Evolutionary conservation across 805 yeast species (phyloP).

Genomic region (Metschnikowia hibisci): DNA sequence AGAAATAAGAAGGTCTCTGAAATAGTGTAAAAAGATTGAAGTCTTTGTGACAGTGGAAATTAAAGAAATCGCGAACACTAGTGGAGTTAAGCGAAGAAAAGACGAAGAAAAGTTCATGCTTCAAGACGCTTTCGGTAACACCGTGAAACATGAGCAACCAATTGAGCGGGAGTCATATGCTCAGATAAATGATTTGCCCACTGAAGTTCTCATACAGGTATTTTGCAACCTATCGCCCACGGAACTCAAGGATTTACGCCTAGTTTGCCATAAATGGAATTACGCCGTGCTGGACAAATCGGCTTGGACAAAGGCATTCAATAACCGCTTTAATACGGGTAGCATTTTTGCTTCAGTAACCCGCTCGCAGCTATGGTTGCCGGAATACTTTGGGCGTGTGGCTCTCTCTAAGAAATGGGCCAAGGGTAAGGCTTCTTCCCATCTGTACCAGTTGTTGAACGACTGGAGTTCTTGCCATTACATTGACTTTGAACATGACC

Average conservation of each 20-base stretch:
- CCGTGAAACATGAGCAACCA: slow-evolving; percentile 7
- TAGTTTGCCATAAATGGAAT: slow-evolving; percentile 50
- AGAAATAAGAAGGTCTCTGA: too few species aligned
- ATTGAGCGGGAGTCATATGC: neutral
- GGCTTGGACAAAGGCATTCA: slow-evolving; percentile 48
- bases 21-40: too few species aligned
- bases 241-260: slow-evolving; percentile 36
- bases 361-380: slow-evolving; percentile 43
- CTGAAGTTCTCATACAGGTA: slow-evolving; percentile 43
- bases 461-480: slow-evolving; percentile 25
- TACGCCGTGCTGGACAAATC: slow-evolving; percentile 39
- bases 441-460: slow-evolving; percentile 28
- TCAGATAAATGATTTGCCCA: slow-evolving; percentile 39
- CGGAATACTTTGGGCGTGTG: slow-evolving; percentile 43
- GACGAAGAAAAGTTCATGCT: slow-evolving; percentile 4
- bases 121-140: slow-evolving; percentile 24
- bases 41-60: too few species aligned
- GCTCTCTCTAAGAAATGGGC: slow-evolving; percentile 36
- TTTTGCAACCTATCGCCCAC: slow-evolving; percentile 45
- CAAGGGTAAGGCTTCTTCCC: slow-evolving; percentile 28
- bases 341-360: slow-evolving; percentile 42
- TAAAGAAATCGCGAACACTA: too few species aligned
- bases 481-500: slow-evolving; percentile 24
- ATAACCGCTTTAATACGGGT: slow-evolving; percentile 33
- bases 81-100: too few species aligned